phyloP scores from a whole-genome alignment of 2,329 filamentous ascomycete genomes.

The Pleomassaria siparia region DNA sequence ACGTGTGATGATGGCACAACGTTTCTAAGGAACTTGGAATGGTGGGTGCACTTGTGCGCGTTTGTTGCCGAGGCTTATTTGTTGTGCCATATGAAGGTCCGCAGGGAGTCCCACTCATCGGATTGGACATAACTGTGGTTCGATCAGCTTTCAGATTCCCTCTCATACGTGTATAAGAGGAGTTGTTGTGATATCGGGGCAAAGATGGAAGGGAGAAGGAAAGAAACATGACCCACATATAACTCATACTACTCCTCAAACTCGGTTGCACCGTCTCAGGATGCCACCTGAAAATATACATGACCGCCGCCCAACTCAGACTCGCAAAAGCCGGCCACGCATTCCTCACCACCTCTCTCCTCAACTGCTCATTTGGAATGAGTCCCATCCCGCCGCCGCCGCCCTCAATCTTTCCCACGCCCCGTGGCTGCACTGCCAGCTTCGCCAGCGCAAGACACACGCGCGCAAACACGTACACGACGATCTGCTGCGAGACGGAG shows the following conservation, averaged over 20 bases:
- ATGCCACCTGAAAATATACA: constrained; percentile 93
- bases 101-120: constrained; percentile 83
- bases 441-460: constrained; percentile 84
- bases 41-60: too few species aligned
- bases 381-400: constrained; percentile 41
- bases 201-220: background rate
- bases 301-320: constrained; percentile 87
- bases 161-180: background rate
- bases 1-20: too few species aligned
- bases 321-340: constrained; percentile 94
- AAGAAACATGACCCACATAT: constrained; percentile 69
- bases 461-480: constrained; percentile 95
- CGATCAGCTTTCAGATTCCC: constrained; percentile 15
- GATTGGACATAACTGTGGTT: constrained; percentile 68
- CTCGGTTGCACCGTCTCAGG: constrained; percentile 89
- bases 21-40: too few species aligned
- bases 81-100: constrained; percentile 86
- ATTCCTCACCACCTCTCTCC: constrained; percentile 53
- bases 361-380: constrained; percentile 40
- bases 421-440: constrained; percentile 68
- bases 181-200: background rate
- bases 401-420: constrained; percentile 42
- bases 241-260: constrained; percentile 92
- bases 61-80: too few species aligned
- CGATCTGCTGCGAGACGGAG: constrained; percentile 92